Evolutionary conservation across 805 yeast species (phyloP).

Genomic region (Saturnispora serradocipensis): DNA sequence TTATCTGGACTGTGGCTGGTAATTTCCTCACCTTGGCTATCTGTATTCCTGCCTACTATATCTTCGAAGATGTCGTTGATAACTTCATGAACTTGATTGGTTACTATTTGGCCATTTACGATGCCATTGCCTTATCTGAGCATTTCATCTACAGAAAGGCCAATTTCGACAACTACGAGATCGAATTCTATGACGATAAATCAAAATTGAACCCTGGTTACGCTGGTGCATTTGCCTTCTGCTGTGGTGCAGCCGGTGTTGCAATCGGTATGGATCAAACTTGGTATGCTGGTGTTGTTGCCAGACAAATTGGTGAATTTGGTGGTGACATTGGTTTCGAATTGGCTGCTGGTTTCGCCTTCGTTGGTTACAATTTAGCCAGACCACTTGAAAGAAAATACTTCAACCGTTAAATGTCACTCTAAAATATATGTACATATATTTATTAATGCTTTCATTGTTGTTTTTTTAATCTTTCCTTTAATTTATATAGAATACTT

Average conservation of each 20-base stretch:
- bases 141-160: slow-evolving; percentile 73
- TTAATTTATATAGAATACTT: background rate
- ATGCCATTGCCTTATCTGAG: slow-evolving; percentile 66
- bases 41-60: slow-evolving; percentile 80
- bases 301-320: slow-evolving; percentile 43
- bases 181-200: slow-evolving; percentile 50
- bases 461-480: background rate
- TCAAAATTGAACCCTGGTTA: slow-evolving; percentile 59
- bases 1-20: slow-evolving; percentile 71
- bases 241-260: slow-evolving; percentile 79
- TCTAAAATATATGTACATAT: background rate
- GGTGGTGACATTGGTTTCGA: slow-evolving; percentile 91
- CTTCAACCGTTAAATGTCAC: slow-evolving; percentile 34
- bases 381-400: slow-evolving; percentile 64
- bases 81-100: slow-evolving; percentile 89
- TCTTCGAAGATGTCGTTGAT: slow-evolving; percentile 62
- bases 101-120: slow-evolving; percentile 83
- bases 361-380: slow-evolving; percentile 45
- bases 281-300: slow-evolving; percentile 74
- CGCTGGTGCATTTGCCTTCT: slow-evolving; percentile 72
- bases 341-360: slow-evolving; percentile 58
- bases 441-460: background rate
- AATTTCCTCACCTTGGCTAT: slow-evolving; percentile 73
- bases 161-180: slow-evolving; percentile 45
- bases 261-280: slow-evolving; percentile 81